Evolutionary conservation across 164 flowering plant species (phyloP).

Genomic region (Annona cherimola): DNA sequence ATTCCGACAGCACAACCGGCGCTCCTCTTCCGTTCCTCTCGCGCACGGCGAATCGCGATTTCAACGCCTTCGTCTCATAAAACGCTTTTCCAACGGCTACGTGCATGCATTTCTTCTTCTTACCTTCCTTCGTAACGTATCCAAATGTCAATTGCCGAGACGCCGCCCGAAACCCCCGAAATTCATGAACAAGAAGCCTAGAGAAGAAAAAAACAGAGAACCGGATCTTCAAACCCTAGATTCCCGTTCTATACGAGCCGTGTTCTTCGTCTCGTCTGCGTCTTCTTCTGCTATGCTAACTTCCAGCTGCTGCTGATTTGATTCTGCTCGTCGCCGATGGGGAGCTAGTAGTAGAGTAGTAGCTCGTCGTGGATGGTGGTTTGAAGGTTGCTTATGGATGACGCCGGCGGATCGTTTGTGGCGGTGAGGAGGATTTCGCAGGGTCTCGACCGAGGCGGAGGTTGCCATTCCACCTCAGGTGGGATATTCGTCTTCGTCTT

Average conservation of each 20-base stretch:
- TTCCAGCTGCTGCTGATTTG: background rate
- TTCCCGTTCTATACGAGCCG: background rate
- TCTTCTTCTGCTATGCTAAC: too few species aligned
- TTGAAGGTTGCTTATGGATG: conserved; percentile 12
- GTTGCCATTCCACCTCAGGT: conserved; percentile 19
- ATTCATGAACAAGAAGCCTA: background rate
- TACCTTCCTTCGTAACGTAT: background rate
- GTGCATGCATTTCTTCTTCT: background rate
- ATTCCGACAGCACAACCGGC: too few species aligned
- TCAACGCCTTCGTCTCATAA: too few species aligned
- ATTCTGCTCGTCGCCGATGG: too few species aligned
- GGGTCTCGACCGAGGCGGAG: conserved; percentile 13
- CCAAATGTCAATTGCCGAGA: background rate
- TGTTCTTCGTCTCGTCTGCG: background rate
- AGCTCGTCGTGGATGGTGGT: background rate
- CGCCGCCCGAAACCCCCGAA: conserved; percentile 3
- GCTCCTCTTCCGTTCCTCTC: too few species aligned
- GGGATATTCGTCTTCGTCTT: background rate
- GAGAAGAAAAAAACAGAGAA: background rate
- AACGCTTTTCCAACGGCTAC: background rate
- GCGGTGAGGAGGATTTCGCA: conserved; percentile 23
- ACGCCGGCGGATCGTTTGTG: conserved; percentile 15
- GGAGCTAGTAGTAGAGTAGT: too few species aligned
- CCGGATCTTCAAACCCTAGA: conserved; percentile 4
- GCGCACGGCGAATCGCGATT: too few species aligned